These are phyloP conservation scores for Eudorina sp. DNA, from an alignment of 139 green algal species.

Conservation along the genomic window DNA sequence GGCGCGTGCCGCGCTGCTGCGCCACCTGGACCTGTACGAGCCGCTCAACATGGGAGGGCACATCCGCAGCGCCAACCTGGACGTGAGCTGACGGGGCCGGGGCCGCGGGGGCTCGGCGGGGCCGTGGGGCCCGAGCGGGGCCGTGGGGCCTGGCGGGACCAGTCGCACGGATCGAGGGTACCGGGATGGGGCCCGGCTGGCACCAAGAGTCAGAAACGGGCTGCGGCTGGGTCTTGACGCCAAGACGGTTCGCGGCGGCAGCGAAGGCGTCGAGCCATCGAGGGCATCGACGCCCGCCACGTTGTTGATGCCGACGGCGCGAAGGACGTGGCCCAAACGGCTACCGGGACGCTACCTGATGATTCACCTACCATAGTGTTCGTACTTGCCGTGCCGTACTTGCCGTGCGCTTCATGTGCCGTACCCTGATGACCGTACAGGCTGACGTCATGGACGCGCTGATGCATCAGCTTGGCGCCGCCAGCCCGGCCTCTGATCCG, in stretches of 20 bases:
- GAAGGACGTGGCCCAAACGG: neutral
- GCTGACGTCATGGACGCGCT: neutral
- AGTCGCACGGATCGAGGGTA: neutral
- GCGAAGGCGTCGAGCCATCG: neutral
- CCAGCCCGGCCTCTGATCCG: neutral
- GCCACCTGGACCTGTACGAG: neutral
- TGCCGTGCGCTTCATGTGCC: neutral
- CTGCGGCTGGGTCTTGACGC: neutral
- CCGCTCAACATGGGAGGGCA: neutral
- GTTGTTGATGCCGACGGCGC: neutral
- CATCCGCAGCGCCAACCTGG: slow-evolving; percentile 6
- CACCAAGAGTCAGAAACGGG: neutral
- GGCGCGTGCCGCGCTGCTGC: neutral
- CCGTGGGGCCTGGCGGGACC: neutral
- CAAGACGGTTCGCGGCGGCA: neutral
- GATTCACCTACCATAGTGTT: neutral
- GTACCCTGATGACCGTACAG: neutral
- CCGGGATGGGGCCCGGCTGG: neutral
- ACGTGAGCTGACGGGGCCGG: neutral
- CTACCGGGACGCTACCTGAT: neutral
- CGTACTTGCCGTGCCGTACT: neutral
- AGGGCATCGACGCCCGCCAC: no score
- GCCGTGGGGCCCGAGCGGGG: no score
- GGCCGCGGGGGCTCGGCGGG: no score
- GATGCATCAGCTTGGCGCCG: slow-evolving; percentile 14